Conservation (phyloP, 2,329 filamentous ascomycete species). For the Lizonia empirigonia region DNA sequence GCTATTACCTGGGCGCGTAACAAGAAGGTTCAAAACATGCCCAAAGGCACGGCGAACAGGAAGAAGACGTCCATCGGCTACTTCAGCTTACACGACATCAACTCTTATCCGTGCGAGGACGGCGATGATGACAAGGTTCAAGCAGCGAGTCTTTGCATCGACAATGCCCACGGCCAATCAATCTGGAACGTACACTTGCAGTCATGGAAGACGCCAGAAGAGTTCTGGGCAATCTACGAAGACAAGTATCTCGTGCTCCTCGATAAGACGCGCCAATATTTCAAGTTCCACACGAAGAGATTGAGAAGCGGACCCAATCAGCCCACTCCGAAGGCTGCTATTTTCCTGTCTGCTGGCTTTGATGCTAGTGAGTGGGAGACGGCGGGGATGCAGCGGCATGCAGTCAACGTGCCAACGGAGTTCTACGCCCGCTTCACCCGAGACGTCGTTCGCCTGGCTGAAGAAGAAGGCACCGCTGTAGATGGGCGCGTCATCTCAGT, state of each 20-base stretch:
- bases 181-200: conserved; percentile 97
- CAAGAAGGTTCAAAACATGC: conserved; percentile 64
- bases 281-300: conserved; percentile 73
- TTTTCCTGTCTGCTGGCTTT: conserved; percentile 95
- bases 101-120: conserved; percentile 94
- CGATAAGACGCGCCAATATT: conserved; percentile 78
- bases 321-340: conserved; percentile 75
- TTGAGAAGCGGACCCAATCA: conserved; percentile 63
- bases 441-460: conserved; percentile 81
- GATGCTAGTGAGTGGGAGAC: conserved; percentile 97
- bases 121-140: conserved; percentile 94
- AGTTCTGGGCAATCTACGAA: conserved; percentile 91
- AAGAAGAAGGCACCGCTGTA: conserved; percentile 76
- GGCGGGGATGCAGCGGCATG: conserved; percentile 90
- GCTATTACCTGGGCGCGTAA: conserved; percentile 93
- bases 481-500: conserved; percentile 91
- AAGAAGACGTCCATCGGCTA: conserved; percentile 92
- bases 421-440: conserved; percentile 92
- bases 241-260: conserved; percentile 76
- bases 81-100: conserved; percentile 97
- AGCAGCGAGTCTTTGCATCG: conserved; percentile 91
- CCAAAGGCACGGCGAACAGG: conserved; percentile 74
- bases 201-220: conserved; percentile 77
- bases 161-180: conserved; percentile 90
- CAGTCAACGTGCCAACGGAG: conserved; percentile 92